Conservation (phyloP, 169 alveolate genomes). For the Neospora caninum region DNA sequence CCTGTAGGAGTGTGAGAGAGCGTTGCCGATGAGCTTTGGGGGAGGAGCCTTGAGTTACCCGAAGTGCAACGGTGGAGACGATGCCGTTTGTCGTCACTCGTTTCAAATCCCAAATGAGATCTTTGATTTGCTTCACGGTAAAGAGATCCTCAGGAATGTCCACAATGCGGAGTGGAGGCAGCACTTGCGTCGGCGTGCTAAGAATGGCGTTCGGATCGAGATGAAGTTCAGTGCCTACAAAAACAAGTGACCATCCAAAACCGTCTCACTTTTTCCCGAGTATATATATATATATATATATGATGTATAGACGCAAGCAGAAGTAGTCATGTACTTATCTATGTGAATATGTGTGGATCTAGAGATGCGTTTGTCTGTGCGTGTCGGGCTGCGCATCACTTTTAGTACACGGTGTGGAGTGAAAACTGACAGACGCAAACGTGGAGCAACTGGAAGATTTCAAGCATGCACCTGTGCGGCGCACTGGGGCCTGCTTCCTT, state of each 20-base stretch:
- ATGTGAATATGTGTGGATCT: too few species aligned
- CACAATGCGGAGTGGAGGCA: background rate
- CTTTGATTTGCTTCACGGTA: background rate
- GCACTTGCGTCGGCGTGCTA: background rate
- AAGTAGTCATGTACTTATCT: too few species aligned
- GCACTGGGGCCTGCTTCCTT: too few species aligned
- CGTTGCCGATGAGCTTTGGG: too few species aligned
- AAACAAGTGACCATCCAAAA: background rate
- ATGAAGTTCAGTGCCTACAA: constrained; percentile 4
- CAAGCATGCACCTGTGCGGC: too few species aligned
- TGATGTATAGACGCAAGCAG: background rate
- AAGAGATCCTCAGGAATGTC: background rate
- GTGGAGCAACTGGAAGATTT: too few species aligned
- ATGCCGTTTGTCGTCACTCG: constrained; percentile 6
- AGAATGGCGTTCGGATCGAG: constrained; percentile 12
- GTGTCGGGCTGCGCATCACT: too few species aligned
- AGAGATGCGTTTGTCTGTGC: too few species aligned
- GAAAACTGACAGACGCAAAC: too few species aligned
- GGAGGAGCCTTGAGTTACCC: background rate
- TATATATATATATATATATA: too few species aligned
- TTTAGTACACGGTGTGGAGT: too few species aligned
- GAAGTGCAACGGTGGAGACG: background rate
- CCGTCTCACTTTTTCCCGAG: background rate
- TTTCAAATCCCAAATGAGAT: background rate
- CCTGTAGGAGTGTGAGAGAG: too few species aligned